A percentile compares a stretch with the other conserved stretches of the same genome.
Conservation (phyloP, 1,284 basidiomycete genomes). For the Omphalotus olearius region DNA sequence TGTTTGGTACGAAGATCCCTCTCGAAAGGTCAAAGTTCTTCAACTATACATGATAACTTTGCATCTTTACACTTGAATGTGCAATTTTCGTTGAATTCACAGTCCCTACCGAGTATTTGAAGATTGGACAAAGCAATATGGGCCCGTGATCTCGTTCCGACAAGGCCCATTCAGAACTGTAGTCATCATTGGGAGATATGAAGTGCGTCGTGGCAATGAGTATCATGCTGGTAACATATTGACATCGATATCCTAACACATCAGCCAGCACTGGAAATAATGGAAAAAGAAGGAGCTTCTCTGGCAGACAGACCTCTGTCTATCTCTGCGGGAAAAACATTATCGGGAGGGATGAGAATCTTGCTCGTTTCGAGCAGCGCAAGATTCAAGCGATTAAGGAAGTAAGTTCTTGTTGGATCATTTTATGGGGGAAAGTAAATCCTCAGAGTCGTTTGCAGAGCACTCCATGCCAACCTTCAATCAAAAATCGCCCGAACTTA, state of each 20-base stretch:
- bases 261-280: slow-evolving; percentile 33
- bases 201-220: slow-evolving; percentile 1
- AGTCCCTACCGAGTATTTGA: slow-evolving; percentile 19
- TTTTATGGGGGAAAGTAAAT: too few relatives aligned
- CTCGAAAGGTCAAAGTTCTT: neutral
- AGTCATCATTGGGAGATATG: slow-evolving; percentile 28
- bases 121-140: slow-evolving; percentile 34
- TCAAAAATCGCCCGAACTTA: slow-evolving; percentile 43
- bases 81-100: neutral
- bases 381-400: slow-evolving; percentile 41
- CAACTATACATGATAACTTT: neutral
- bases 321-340: slow-evolving; percentile 45
- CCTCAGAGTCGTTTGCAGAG: slow-evolving; percentile 26
- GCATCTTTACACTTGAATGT: too few relatives aligned
- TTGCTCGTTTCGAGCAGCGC: slow-evolving; percentile 39
- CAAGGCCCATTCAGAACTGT: slow-evolving; percentile 27
- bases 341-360: slow-evolving; percentile 43
- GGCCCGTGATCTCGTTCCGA: slow-evolving; percentile 30
- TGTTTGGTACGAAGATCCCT: slow-evolving; percentile 2
- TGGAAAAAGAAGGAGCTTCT: slow-evolving; percentile 49
- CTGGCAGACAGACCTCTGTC: slow-evolving; percentile 44
- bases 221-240: too few relatives aligned
- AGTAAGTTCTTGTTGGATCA: slow-evolving; percentile 28
- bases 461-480: slow-evolving; percentile 51
- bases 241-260: too few relatives aligned